phyloP scores from a whole-genome alignment of 164 flowering plant genomes.

The Tetracentron sinense region DNA sequence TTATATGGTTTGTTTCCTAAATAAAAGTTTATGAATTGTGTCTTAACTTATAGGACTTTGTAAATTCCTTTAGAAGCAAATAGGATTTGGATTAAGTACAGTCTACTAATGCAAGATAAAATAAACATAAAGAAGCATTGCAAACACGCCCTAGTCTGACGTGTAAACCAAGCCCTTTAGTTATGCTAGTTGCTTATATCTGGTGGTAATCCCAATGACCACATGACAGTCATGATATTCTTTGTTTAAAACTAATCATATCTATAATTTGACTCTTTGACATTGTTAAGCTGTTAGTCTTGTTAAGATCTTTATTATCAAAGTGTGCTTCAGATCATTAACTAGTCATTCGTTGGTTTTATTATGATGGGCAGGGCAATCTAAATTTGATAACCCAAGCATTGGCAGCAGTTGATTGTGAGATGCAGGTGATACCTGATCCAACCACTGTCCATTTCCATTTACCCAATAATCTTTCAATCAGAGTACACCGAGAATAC shows the following conservation, averaged over 20 bases:
- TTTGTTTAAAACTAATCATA: too few relatives aligned
- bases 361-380: conserved; percentile 70
- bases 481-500: conserved; percentile 76
- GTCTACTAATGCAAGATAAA: not conserved
- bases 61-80: too few relatives aligned
- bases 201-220: too few relatives aligned
- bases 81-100: too few relatives aligned
- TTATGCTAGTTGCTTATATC: not conserved
- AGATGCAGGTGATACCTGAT: conserved; percentile 91
- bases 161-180: not conserved
- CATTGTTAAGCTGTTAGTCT: too few relatives aligned
- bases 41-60: too few relatives aligned
- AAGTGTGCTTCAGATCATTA: not conserved
- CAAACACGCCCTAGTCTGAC: not conserved
- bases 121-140: not conserved
- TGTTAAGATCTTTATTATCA: not conserved
- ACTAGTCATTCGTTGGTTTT: not conserved
- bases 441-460: conserved; percentile 96
- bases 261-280: too few relatives aligned
- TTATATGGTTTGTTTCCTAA: too few relatives aligned
- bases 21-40: too few relatives aligned
- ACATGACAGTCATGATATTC: too few relatives aligned
- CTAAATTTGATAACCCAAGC: conserved; percentile 92
- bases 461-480: conserved; percentile 78
- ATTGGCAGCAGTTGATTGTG: conserved; percentile 84